A percentile compares a stretch with the other conserved stretches of the same genome.
These are phyloP conservation scores for Oryza glumipatula DNA, from an alignment of 176 grass and related monocot species.

Conservation along the genomic window DNA sequence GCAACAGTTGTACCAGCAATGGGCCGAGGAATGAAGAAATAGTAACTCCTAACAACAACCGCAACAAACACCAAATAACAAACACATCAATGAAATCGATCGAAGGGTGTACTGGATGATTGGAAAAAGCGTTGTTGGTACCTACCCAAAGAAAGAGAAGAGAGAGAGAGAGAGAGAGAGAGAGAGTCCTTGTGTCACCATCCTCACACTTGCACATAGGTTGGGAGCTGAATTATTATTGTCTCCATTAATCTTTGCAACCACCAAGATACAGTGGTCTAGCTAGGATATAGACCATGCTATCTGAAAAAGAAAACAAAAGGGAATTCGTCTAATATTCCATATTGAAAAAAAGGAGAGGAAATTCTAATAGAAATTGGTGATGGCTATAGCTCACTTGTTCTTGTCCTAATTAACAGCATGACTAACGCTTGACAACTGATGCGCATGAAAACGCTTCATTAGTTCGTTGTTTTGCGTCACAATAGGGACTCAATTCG, in stretches of 20 bases:
- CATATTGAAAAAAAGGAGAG: neutral
- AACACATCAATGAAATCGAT: constrained; percentile 32
- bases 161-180: neutral
- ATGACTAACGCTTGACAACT: constrained; percentile 1
- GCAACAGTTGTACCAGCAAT: neutral
- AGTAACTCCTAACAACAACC: constrained; percentile 14
- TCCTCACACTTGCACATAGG: constrained; percentile 14
- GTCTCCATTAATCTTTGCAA: constrained; percentile 21
- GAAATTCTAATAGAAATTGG: neutral
- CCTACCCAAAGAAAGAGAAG: neutral
- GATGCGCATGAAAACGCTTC: neutral
- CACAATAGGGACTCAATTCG: neutral
- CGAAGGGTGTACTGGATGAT: constrained; percentile 15
- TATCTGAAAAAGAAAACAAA: neutral
- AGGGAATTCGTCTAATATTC: neutral
- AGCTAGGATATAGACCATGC: neutral
- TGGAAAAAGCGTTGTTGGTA: constrained; percentile 22
- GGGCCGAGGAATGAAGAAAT: neutral
- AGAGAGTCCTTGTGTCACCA: constrained; percentile 22
- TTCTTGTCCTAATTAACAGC: neutral
- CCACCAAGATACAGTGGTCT: neutral
- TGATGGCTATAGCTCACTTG: neutral
- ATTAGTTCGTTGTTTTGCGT: constrained; percentile 17
- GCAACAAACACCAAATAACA: constrained; percentile 41
- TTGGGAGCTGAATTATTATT: constrained; percentile 19